Evolutionary conservation across 371 early-diverging fungal species (phyloP).

Genomic region (Lichtheimia ornata): DNA sequence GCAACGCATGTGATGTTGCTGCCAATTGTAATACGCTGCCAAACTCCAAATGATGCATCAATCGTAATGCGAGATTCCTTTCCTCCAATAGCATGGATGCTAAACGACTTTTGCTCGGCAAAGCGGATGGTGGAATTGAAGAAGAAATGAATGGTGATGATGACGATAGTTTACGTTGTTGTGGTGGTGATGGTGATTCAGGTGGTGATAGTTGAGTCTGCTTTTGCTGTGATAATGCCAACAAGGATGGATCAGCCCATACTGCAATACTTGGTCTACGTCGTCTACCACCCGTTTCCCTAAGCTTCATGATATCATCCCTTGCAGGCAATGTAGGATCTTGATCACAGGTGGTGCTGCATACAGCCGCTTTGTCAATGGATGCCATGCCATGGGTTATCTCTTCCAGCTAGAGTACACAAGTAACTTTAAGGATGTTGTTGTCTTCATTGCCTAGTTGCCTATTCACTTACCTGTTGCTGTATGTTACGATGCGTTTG

Average conservation of each 20-base stretch:
- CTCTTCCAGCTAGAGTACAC: background rate
- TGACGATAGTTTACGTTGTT: background rate
- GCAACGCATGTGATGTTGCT: constrained; percentile 12
- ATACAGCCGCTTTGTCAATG: constrained; percentile 32
- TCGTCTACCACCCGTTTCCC: constrained; percentile 40
- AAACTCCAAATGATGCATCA: constrained; percentile 35
- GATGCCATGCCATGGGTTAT: background rate
- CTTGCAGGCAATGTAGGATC: constrained; percentile 40
- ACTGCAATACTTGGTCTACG: constrained; percentile 81
- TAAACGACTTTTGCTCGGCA: constrained; percentile 4
- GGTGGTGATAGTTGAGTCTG: constrained; percentile 11
- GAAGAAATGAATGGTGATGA: background rate
- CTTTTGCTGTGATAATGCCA: constrained; percentile 48
- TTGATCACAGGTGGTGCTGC: constrained; percentile 47
- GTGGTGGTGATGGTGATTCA: background rate
- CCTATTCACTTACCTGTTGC: constrained; percentile 23
- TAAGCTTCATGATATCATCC: constrained; percentile 26
- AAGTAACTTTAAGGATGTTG: background rate
- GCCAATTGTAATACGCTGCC: constrained; percentile 22
- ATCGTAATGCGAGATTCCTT: background rate
- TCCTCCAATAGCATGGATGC: constrained; percentile 15
- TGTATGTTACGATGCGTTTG: constrained; percentile 19
- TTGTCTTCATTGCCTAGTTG: background rate
- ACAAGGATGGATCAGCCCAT: constrained; percentile 76
- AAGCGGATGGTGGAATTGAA: constrained; percentile 6